Conservation (phyloP, 2,329 filamentous ascomycete species). For the Graphilbum ipis-grandicollis region DNA sequence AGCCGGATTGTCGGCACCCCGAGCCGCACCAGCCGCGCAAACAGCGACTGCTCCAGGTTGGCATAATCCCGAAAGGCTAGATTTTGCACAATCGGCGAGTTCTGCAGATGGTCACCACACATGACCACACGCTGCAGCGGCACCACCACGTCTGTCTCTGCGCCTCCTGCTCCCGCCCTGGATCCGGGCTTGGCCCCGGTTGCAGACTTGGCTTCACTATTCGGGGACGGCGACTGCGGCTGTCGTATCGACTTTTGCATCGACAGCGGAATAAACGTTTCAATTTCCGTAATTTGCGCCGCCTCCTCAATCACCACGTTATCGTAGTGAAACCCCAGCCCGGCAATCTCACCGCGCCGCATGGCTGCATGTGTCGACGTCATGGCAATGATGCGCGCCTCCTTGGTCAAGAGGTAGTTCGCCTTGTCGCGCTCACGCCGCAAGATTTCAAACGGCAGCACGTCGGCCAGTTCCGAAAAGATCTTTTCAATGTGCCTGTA, state of each 20-base stretch:
- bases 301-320: slow-evolving; percentile 98
- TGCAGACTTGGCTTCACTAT: neutral
- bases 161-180: too few species aligned
- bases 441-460: slow-evolving; percentile 87
- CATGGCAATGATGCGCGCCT: slow-evolving; percentile 97
- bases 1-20: slow-evolving; percentile 83
- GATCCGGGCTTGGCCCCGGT: too few species aligned
- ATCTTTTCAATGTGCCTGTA: slow-evolving; percentile 79
- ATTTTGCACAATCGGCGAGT: slow-evolving; percentile 90
- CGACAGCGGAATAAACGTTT: slow-evolving; percentile 90
- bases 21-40: slow-evolving; percentile 75
- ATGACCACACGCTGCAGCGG: slow-evolving; percentile 76
- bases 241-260: slow-evolving; percentile 73
- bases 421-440: slow-evolving; percentile 79
- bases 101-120: slow-evolving; percentile 90
- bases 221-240: slow-evolving; percentile 10
- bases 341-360: slow-evolving; percentile 74
- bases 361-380: slow-evolving; percentile 97
- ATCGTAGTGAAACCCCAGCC: slow-evolving; percentile 90
- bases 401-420: slow-evolving; percentile 87
- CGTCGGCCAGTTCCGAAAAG: slow-evolving; percentile 82
- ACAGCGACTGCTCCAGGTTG: slow-evolving; percentile 89
- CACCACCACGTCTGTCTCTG: slow-evolving; percentile 17
- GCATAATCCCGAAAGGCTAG: slow-evolving; percentile 87
- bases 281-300: slow-evolving; percentile 92